phyloP scores from a whole-genome alignment of 2,329 filamentous ascomycete genomes.

The Fusarium fujikuroi region DNA sequence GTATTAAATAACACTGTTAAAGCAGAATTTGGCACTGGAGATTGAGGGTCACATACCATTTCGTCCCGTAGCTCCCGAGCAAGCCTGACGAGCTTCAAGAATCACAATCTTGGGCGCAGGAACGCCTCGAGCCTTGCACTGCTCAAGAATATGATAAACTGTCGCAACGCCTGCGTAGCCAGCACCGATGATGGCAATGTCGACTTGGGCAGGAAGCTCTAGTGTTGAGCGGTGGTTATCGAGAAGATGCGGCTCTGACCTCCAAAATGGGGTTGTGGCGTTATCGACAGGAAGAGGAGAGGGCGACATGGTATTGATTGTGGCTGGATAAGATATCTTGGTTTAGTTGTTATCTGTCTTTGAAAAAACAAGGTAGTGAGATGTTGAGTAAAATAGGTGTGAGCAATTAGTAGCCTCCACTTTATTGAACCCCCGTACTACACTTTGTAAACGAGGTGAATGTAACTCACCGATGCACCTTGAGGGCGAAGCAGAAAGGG shows the following conservation, averaged over 20 bases:
- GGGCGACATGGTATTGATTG: background rate
- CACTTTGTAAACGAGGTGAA: background rate
- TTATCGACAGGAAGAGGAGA: background rate
- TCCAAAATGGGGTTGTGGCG: background rate
- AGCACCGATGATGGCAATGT: background rate
- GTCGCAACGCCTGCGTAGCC: background rate
- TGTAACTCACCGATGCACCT: background rate
- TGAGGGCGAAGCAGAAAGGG: background rate
- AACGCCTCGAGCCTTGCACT: background rate
- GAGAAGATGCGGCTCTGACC: background rate
- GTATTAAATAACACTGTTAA: too few relatives aligned
- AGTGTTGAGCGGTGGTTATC: conserved; percentile 1
- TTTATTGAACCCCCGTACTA: rapidly evolving
- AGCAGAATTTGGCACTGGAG: too few relatives aligned
- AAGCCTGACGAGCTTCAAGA: conserved; percentile 5
- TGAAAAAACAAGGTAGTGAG: background rate
- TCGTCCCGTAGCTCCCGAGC: background rate
- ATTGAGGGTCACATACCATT: background rate
- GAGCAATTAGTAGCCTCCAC: background rate
- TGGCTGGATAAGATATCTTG: background rate
- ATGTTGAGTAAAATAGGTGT: background rate
- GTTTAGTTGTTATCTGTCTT: background rate
- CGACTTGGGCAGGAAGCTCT: background rate
- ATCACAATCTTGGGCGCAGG: background rate
- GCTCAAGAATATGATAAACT: background rate